Conservation (phyloP, 495 filamentous ascomycete genomes). For the Penicillium angulare region DNA sequence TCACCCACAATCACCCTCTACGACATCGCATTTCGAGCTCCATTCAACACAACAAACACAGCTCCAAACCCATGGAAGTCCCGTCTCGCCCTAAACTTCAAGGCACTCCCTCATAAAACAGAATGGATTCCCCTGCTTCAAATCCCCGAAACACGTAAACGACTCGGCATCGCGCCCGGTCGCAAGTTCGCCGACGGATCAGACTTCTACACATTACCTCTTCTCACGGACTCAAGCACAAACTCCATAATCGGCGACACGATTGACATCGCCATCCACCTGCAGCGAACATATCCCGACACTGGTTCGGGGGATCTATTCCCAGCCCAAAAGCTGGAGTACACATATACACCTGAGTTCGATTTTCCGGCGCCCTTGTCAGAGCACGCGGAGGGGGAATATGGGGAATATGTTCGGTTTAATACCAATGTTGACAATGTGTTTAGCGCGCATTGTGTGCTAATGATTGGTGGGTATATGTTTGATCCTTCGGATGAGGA, state of each 20-base stretch:
- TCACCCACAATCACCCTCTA: constrained; percentile 45
- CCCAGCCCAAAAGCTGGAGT: constrained; percentile 35
- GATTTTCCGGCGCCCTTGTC: constrained; percentile 28
- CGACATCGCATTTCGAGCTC: constrained; percentile 51
- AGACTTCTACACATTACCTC: constrained; percentile 59
- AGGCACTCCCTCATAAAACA: constrained; percentile 50
- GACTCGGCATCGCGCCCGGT: constrained; percentile 40
- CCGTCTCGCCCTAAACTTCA: constrained; percentile 64
- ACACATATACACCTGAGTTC: constrained; percentile 2
- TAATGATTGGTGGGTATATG: constrained; percentile 34
- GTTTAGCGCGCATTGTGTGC: constrained; percentile 40
- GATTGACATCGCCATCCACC: constrained; percentile 59
- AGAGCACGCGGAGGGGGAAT: constrained; percentile 10
- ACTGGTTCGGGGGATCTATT: constrained; percentile 39
- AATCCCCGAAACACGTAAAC: constrained; percentile 43
- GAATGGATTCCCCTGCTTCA: constrained; percentile 51
- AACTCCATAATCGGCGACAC: constrained; percentile 52
- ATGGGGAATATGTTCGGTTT: constrained; percentile 34
- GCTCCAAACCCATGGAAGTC: constrained; percentile 60
- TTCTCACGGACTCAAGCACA: constrained; percentile 50
- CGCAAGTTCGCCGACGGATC: constrained; percentile 57
- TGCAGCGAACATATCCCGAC: constrained; percentile 49
- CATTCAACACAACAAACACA: constrained; percentile 33
- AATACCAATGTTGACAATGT: constrained; percentile 50
- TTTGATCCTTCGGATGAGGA: constrained; percentile 46